These are phyloP conservation scores for Crithidia bombi DNA, from an alignment of 208 protist genomes.

Conservation along the genomic window DNA sequence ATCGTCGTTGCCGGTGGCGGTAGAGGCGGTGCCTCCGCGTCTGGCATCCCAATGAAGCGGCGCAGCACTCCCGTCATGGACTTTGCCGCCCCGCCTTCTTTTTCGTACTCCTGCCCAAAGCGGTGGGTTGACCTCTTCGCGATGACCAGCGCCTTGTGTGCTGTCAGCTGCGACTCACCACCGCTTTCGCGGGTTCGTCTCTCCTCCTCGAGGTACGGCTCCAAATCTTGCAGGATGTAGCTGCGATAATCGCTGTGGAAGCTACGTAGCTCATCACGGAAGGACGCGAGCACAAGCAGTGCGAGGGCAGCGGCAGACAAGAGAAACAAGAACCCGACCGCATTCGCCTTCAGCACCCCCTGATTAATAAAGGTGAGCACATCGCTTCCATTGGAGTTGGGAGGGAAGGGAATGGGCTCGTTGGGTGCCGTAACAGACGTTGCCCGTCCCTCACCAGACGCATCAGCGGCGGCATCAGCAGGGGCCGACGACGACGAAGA, in stretches of 20 bases:
- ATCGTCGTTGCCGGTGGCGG: neutral
- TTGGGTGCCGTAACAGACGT: conserved; percentile 3
- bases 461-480: neutral
- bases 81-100: conserved; percentile 40
- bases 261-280: conserved; percentile 28
- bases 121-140: conserved; percentile 68
- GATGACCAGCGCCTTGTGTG: conserved; percentile 53
- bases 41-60: conserved; percentile 1
- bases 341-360: conserved; percentile 37
- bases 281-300: conserved; percentile 52
- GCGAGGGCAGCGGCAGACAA: conserved; percentile 36
- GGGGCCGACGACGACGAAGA: neutral
- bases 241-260: conserved; percentile 39
- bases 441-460: too few species aligned
- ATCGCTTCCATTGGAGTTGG: conserved; percentile 41
- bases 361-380: conserved; percentile 49
- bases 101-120: conserved; percentile 58
- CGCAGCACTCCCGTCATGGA: conserved; percentile 29
- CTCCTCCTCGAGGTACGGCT: conserved; percentile 46
- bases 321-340: conserved; percentile 34
- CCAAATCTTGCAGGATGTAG: conserved; percentile 45
- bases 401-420: conserved; percentile 61
- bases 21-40: neutral
- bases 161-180: conserved; percentile 30
- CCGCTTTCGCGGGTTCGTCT: conserved; percentile 12